Evolutionary conservation across 306 rosid genomes (phyloP).

Genomic region (Rubus idaeus): DNA sequence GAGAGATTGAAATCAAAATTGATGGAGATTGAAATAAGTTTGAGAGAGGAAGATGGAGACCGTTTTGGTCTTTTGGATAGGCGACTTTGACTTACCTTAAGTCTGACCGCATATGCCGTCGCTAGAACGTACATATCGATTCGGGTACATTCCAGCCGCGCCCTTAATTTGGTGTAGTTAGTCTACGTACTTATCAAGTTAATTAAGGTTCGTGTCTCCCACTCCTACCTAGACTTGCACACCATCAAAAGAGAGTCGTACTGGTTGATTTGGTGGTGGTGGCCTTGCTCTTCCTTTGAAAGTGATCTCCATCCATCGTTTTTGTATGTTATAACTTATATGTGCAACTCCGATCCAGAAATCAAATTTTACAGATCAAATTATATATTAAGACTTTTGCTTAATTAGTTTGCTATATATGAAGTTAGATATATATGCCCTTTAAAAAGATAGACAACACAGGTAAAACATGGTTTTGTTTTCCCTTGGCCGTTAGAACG

Average conservation of each 20-base stretch:
- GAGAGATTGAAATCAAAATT: too few relatives aligned
- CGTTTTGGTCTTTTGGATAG: too few relatives aligned
- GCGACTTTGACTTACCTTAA: too few relatives aligned
- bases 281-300: not conserved
- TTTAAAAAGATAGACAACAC: not conserved
- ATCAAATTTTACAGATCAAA: not conserved
- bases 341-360: not conserved
- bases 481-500: not conserved
- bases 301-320: not conserved
- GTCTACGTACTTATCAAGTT: not conserved
- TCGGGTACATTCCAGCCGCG: too few relatives aligned
- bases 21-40: too few relatives aligned
- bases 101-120: too few relatives aligned
- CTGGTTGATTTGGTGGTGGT: not conserved
- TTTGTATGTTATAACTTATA: not conserved
- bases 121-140: too few relatives aligned
- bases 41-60: too few relatives aligned
- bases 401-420: not conserved
- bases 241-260: not conserved
- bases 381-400: not conserved
- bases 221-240: not conserved
- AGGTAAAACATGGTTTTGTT: not conserved
- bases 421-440: not conserved
- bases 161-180: not conserved
- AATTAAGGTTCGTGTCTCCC: not conserved